phyloP scores from a whole-genome alignment of 768 basidiomycete genomes.

The Candolleomyces aberdarensis region DNA sequence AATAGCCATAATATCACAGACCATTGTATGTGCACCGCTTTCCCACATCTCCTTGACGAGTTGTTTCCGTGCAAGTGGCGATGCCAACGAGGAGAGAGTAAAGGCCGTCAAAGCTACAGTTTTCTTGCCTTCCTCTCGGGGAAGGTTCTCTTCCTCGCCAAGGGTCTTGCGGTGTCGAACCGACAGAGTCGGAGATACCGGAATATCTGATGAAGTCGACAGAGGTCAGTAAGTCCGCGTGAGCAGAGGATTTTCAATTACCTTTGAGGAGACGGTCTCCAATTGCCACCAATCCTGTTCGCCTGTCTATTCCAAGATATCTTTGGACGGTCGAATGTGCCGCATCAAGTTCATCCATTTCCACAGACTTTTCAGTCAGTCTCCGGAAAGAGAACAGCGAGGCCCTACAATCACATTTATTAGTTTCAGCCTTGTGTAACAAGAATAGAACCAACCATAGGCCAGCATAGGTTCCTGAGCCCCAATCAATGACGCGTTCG shows the following conservation, averaged over 20 bases:
- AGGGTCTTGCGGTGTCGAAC: slow-evolving; percentile 59
- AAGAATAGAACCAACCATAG: slow-evolving; percentile 57
- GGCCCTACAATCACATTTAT: slow-evolving; percentile 47
- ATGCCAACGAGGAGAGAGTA: slow-evolving; percentile 70
- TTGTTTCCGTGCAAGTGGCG: slow-evolving; percentile 55
- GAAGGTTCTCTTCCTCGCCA: slow-evolving; percentile 41
- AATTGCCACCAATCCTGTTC: slow-evolving; percentile 64
- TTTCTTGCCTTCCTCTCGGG: slow-evolving; percentile 40
- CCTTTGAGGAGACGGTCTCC: slow-evolving; percentile 62
- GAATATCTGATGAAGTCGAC: slow-evolving; percentile 33
- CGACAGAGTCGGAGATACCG: slow-evolving; percentile 39
- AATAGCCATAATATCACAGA: slow-evolving; percentile 23
- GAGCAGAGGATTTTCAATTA: slow-evolving; percentile 17
- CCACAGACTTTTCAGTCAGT: slow-evolving; percentile 16
- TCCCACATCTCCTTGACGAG: slow-evolving; percentile 88
- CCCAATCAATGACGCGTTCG: slow-evolving; percentile 77
- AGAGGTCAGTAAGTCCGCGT: background rate
- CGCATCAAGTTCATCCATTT: slow-evolving; percentile 33
- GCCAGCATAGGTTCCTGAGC: slow-evolving; percentile 77
- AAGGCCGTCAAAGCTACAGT: slow-evolving; percentile 84
- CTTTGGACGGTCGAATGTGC: slow-evolving; percentile 50
- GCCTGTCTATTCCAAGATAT: slow-evolving; percentile 78
- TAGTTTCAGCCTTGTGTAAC: slow-evolving; percentile 7
- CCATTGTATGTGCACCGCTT: slow-evolving; percentile 82
- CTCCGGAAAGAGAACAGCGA: slow-evolving; percentile 62